These are phyloP conservation scores for Trichoderma brevicompactum DNA, from an alignment of 2,329 filamentous ascomycete species.

Conservation along the genomic window DNA sequence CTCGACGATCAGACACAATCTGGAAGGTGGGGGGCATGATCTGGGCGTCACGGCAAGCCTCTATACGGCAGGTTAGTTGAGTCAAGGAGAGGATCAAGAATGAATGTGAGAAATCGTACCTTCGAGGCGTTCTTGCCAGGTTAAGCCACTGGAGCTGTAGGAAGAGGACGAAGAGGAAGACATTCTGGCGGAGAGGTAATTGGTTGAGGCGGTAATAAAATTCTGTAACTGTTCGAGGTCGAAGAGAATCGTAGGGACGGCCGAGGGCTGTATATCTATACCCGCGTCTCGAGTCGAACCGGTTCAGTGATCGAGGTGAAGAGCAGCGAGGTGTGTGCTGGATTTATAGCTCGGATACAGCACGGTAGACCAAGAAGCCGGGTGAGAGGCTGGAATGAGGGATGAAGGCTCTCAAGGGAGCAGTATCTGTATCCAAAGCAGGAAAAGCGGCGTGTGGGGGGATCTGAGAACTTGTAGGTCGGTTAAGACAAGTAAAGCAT, in stretches of 20 bases:
- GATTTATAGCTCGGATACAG: constrained; percentile 20
- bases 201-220: background rate
- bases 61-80: constrained; percentile 43
- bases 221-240: background rate
- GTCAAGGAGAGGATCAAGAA: background rate
- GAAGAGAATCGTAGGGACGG: background rate
- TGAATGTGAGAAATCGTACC: constrained; percentile 43
- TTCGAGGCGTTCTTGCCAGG: constrained; percentile 63
- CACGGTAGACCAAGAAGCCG: constrained; percentile 5
- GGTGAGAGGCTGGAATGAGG: constrained; percentile 20
- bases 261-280: background rate
- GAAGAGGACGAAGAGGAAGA: constrained; percentile 35
- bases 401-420: constrained; percentile 24
- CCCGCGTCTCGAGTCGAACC: background rate
- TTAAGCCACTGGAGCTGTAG: constrained; percentile 34
- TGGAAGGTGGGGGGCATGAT: constrained; percentile 64
- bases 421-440: constrained; percentile 13
- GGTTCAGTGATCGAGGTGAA: background rate
- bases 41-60: constrained; percentile 60
- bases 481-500: constrained; percentile 16
- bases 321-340: constrained; percentile 3
- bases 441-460: constrained; percentile 27
- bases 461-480: constrained; percentile 20
- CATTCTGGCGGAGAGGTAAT: constrained; percentile 30
- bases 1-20: constrained; percentile 75